Conservation (phyloP, 345 rosid genomes). For the Sapria himalayana region DNA sequence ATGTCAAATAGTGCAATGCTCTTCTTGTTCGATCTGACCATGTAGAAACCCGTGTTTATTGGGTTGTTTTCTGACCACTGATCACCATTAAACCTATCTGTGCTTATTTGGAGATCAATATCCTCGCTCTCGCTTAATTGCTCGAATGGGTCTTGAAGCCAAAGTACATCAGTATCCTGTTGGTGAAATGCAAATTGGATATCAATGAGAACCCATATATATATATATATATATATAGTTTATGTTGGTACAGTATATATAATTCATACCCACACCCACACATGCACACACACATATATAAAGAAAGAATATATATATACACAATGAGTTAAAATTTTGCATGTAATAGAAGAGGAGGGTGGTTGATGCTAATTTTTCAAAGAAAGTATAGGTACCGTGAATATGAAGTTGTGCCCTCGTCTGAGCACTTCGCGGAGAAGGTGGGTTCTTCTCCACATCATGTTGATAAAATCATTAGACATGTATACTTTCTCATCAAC, state of each 20-base stretch:
- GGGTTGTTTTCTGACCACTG: conserved; percentile 13
- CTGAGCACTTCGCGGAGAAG: conserved; percentile 40
- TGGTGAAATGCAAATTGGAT: background rate
- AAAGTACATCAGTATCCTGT: conserved; percentile 63
- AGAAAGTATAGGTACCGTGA: conserved; percentile 28
- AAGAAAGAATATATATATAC: too few relatives aligned
- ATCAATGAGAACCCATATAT: too few relatives aligned
- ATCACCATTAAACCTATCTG: conserved; percentile 20
- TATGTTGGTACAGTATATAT: background rate
- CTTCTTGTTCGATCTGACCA: conserved; percentile 40
- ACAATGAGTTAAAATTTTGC: too few relatives aligned
- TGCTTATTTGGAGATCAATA: conserved; percentile 51
- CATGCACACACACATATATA: too few relatives aligned
- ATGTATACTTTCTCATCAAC: conserved; percentile 47
- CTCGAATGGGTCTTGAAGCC: conserved; percentile 47
- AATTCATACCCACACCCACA: background rate
- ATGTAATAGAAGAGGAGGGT: too few relatives aligned
- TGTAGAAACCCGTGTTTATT: conserved; percentile 62
- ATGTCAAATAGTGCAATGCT: conserved; percentile 32
- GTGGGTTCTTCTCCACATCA: conserved; percentile 74
- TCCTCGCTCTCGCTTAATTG: conserved; percentile 15
- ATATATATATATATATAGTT: too few relatives aligned
- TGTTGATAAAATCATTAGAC: conserved; percentile 43
- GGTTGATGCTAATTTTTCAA: too few relatives aligned
- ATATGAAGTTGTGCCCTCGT: conserved; percentile 44